Conservation (phyloP, 306 rosid species). For the Malus orientalis region DNA sequence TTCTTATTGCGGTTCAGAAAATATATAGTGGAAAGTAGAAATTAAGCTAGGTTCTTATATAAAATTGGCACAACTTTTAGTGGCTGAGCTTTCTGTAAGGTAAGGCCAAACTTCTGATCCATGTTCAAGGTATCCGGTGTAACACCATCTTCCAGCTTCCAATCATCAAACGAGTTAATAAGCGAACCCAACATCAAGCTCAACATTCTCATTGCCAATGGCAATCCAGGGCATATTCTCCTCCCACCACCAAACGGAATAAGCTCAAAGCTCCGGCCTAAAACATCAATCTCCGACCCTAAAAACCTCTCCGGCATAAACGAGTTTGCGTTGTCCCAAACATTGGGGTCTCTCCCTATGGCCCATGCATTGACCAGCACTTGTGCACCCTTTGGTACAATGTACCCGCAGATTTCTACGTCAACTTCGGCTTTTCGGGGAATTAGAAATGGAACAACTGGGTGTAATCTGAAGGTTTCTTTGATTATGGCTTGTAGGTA, state of each 20-base stretch:
- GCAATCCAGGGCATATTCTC: slow-evolving; percentile 39
- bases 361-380: slow-evolving; percentile 23
- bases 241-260: slow-evolving; percentile 35
- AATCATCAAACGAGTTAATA: slow-evolving; percentile 22
- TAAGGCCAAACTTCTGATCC: slow-evolving; percentile 17
- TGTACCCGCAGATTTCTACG: slow-evolving; percentile 3
- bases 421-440: slow-evolving; percentile 18
- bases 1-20: too few relatives aligned
- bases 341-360: slow-evolving; percentile 11
- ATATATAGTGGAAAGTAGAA: too few relatives aligned
- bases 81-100: slow-evolving; percentile 23
- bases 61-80: background rate
- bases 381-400: slow-evolving; percentile 18
- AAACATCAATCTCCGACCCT: slow-evolving; percentile 4
- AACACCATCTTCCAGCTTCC: slow-evolving; percentile 29
- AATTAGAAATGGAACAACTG: background rate
- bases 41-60: background rate
- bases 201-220: slow-evolving; percentile 30
- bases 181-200: slow-evolving; percentile 34
- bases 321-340: slow-evolving; percentile 10
- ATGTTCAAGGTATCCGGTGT: slow-evolving; percentile 9
- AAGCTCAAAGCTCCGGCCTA: slow-evolving; percentile 24
- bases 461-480: slow-evolving; percentile 21
- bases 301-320: slow-evolving; percentile 25
- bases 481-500: slow-evolving; percentile 24